These are phyloP conservation scores for Puccinia sorghi DNA, from an alignment of 1,284 basidiomycete species.

Conservation along the genomic window DNA sequence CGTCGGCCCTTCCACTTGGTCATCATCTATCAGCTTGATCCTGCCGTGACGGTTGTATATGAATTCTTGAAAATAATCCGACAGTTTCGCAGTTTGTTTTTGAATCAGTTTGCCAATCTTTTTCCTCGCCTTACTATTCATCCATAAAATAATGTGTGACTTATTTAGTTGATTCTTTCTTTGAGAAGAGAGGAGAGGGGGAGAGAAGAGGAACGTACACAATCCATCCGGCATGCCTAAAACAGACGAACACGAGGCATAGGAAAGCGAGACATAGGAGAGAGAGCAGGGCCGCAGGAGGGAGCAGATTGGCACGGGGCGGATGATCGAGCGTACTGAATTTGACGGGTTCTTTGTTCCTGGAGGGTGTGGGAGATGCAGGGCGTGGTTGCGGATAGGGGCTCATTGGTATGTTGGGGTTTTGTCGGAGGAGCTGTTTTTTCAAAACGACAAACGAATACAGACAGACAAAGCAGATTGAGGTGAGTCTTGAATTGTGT, in stretches of 20 bases:
- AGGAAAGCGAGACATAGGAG: conserved; percentile 25
- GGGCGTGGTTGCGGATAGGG: conserved; percentile 9
- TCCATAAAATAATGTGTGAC: background rate
- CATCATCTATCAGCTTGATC: conserved; percentile 10
- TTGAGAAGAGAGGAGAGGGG: background rate
- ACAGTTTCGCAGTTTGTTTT: background rate
- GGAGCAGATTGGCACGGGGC: conserved; percentile 19
- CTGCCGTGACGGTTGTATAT: conserved; percentile 5
- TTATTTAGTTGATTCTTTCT: background rate
- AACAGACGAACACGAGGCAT: conserved; percentile 29
- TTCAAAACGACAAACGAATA: no score
- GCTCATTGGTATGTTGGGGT: background rate
- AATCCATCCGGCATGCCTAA: conserved; percentile 24
- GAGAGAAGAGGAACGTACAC: conserved; percentile 8
- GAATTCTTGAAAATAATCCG: conserved; percentile 2
- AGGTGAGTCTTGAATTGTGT: no score
- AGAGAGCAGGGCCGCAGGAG: conserved; percentile 17
- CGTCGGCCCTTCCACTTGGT: background rate
- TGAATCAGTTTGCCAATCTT: background rate
- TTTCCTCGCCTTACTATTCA: background rate
- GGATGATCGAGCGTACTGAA: conserved; percentile 30
- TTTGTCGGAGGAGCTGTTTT: background rate
- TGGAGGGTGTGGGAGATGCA: background rate
- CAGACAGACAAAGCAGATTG: no score
- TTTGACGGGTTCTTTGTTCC: conserved; percentile 32